These are phyloP conservation scores for Rhypophila decipiens DNA, from an alignment of 495 filamentous ascomycete genomes.

Conservation along the genomic window DNA sequence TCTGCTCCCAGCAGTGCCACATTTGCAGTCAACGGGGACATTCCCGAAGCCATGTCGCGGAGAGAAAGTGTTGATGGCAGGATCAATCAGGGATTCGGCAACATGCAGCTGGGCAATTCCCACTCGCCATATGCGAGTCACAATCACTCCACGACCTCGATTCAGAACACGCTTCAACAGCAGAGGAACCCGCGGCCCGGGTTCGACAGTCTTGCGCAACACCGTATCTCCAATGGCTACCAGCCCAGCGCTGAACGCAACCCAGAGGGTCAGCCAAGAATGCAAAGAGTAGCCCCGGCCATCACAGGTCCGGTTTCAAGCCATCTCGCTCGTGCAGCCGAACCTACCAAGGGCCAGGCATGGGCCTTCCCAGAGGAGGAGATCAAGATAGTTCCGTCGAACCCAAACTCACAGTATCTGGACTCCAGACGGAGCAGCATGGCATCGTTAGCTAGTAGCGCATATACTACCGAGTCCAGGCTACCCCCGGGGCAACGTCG, in stretches of 20 bases:
- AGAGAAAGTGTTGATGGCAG: conserved; percentile 75
- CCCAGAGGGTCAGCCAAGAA: conserved; percentile 45
- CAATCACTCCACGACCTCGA: conserved; percentile 71
- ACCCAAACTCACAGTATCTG: conserved; percentile 44
- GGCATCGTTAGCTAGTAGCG: conserved; percentile 64
- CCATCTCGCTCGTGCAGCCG: conserved; percentile 71
- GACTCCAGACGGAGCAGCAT: conserved; percentile 68
- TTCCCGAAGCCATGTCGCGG: conserved; percentile 44
- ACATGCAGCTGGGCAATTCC: conserved; percentile 59
- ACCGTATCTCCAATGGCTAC: conserved; percentile 59
- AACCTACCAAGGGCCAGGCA: conserved; percentile 73
- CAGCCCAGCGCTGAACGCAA: conserved; percentile 50
- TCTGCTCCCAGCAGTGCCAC: conserved; percentile 28
- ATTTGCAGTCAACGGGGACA: conserved; percentile 16
- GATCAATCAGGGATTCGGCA: conserved; percentile 63
- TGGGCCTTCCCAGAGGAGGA: conserved; percentile 80
- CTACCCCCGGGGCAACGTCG: conserved; percentile 67
- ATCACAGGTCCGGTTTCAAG: conserved; percentile 73
- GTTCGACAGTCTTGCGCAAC: conserved; percentile 36
- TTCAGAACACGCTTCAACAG: conserved; percentile 47
- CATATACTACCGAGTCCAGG: conserved; percentile 63
- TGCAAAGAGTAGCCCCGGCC: conserved; percentile 57
- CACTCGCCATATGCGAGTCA: conserved; percentile 69
- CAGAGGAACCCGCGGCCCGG: conserved; percentile 45
- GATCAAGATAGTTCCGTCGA: conserved; percentile 40